These are phyloP conservation scores for Auriscalpium vulgare DNA, from an alignment of 768 basidiomycete genomes.

Conservation along the genomic window DNA sequence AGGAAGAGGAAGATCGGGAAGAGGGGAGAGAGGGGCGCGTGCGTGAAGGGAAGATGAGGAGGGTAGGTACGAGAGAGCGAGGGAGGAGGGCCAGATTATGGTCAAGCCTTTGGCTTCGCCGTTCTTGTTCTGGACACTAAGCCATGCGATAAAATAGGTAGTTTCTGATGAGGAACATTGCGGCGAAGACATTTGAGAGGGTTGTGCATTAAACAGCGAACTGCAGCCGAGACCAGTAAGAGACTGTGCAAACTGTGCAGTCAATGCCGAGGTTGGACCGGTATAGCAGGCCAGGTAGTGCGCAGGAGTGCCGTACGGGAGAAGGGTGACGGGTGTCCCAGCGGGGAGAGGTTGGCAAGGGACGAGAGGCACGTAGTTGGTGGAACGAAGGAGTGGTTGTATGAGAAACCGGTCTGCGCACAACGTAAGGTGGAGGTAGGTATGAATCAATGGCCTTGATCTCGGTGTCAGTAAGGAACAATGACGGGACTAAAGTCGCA, in stretches of 20 bases:
- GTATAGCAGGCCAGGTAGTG: conserved; percentile 65
- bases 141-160: conserved; percentile 60
- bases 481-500: conserved; percentile 14
- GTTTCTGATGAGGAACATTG: conserved; percentile 10
- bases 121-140: conserved; percentile 67
- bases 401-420: conserved; percentile 41
- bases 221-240: conserved; percentile 57
- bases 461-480: conserved; percentile 10
- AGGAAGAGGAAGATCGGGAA: conserved; percentile 59
- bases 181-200: neutral
- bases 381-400: conserved; percentile 53
- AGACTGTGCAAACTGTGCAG: conserved; percentile 54
- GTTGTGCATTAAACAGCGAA: conserved; percentile 15
- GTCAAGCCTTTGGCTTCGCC: conserved; percentile 74
- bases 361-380: conserved; percentile 47
- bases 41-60: conserved; percentile 28
- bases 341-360: conserved; percentile 34
- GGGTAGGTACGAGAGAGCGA: conserved; percentile 42
- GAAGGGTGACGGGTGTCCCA: conserved; percentile 61
- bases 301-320: conserved; percentile 67
- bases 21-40: conserved; percentile 38
- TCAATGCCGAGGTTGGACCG: conserved; percentile 56
- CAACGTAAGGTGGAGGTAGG: conserved; percentile 22
- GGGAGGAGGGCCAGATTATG: conserved; percentile 62
- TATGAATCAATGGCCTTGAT: conserved; percentile 52